A percentile compares a stretch with the other conserved stretches of the same genome.
Conservation (phyloP, 805 yeast species). For the Tetrapisispora arboricola region DNA sequence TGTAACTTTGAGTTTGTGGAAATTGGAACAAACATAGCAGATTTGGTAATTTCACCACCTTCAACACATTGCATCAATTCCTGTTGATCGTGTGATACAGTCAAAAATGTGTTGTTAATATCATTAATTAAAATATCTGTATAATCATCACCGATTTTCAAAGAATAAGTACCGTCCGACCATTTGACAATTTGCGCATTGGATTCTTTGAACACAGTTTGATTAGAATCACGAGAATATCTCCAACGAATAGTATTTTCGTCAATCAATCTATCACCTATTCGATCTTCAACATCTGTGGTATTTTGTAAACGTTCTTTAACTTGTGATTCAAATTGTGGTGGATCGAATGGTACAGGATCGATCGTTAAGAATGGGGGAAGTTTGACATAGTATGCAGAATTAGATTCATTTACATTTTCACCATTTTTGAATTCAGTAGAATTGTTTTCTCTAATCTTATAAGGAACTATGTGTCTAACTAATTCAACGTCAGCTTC, state of each 20-base stretch:
- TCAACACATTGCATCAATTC: constrained; percentile 55
- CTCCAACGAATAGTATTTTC: constrained; percentile 93
- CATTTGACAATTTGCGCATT: constrained; percentile 86
- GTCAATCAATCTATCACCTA: constrained; percentile 57
- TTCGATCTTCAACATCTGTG: constrained; percentile 36
- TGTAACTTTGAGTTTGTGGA: constrained; percentile 84
- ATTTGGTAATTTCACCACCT: constrained; percentile 51
- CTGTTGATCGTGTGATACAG: constrained; percentile 58
- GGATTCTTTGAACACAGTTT: constrained; percentile 65
- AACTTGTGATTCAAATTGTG: constrained; percentile 42
- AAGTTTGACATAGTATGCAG: constrained; percentile 44
- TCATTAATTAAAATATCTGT: constrained; percentile 67
- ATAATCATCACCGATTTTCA: constrained; percentile 78
- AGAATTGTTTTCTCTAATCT: constrained; percentile 27
- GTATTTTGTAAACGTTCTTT: constrained; percentile 28
- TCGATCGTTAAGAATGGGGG: constrained; percentile 80
- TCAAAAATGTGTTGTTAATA: constrained; percentile 60
- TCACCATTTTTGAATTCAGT: constrained; percentile 7
- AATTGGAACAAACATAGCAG: constrained; percentile 75
- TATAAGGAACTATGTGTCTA: constrained; percentile 38
- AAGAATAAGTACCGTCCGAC: constrained; percentile 84
- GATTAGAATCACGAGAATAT: constrained; percentile 68
- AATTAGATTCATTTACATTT: constrained; percentile 22
- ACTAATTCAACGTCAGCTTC: constrained; percentile 31
- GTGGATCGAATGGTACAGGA: constrained; percentile 81